Base-by-base conservation (phyloP, 495 filamentous ascomycete genomes). In the Cladorrhinum samala region DNA sequence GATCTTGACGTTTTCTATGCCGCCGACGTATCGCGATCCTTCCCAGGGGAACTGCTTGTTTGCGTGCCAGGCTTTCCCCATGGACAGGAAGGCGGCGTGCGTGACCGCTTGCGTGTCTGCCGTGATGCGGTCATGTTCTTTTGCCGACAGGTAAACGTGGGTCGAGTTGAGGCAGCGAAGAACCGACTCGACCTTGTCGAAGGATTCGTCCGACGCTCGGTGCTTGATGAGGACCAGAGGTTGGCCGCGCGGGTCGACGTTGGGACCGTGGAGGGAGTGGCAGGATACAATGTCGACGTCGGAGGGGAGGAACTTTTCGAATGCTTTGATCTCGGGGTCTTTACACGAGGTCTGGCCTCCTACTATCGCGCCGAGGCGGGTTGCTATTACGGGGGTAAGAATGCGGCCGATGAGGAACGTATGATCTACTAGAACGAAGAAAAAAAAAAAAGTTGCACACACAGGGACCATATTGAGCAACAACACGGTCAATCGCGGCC, bases 1-100 rank as follows among this genome's bases (percentile, higher is more conserved):
- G 71, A 96, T 96, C 74, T 98, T 98, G 64, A 97, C 89, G 70
- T 98, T 98, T 73, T 98, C 93, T 64, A 98, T 96, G 20, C 94
- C 93, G 47, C 93, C 92, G 2, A 95, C 79, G 74, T 96, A 98
- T 53, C 92, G 89, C 6, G 45, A 47, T 3, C 88, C 83, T 58
- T 98, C 93, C 93, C 93, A 98, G 1, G 93, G 93, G 61, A 96
- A 97, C 61, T 96, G 89, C 25, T 83, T 74, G 66, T 89, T 95
- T 19, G 90, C 89, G 58, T 86, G 83, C 93, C 93, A 98, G 30
- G 93, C 93, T 37, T 90, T 90, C 49, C 93, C 93, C 93, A 98
- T 98, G 69, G 83, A 88, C 40, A 98, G 76, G 67, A 98, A 98
- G 14, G 94, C 93, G 8, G 91, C 93, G 71, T 98, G 93, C 2